Conservation (phyloP, 2,329 filamentous ascomycete species). For the Pestalotiopsis fici region DNA sequence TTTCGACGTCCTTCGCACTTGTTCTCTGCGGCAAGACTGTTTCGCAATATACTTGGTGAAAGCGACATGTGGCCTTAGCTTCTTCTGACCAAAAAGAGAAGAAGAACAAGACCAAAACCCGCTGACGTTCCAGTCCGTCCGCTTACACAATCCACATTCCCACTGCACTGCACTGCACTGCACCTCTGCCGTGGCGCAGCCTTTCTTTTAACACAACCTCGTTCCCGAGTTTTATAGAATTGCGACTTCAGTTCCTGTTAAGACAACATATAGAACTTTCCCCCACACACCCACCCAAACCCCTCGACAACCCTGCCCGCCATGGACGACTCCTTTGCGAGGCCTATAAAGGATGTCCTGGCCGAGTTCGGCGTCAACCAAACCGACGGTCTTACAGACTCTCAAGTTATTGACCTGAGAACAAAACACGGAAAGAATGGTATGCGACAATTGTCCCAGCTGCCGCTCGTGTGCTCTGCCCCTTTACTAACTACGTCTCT, state of each 20-base stretch:
- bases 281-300: background rate
- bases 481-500: conserved; percentile 6
- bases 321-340: conserved; percentile 67
- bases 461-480: background rate
- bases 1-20: conserved; percentile 11
- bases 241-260: conserved; percentile 6
- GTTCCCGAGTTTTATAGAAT: background rate
- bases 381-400: conserved; percentile 55
- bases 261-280: conserved; percentile 15
- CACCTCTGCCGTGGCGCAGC: background rate
- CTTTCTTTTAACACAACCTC: background rate
- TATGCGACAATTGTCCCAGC: conserved; percentile 35
- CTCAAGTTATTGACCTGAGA: conserved; percentile 57
- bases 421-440: conserved; percentile 67
- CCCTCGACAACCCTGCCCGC: conserved; percentile 17
- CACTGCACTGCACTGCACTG: background rate
- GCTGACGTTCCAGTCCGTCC: background rate
- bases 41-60: background rate
- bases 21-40: conserved; percentile 6
- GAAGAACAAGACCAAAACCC: background rate
- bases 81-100: background rate
- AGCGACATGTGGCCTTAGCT: background rate
- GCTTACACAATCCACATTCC: background rate
- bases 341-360: conserved; percentile 59
- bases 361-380: conserved; percentile 58